Base-by-base conservation (phyloP, 108 stramenopile genomes). In the Skeletonema menzelii region DNA sequence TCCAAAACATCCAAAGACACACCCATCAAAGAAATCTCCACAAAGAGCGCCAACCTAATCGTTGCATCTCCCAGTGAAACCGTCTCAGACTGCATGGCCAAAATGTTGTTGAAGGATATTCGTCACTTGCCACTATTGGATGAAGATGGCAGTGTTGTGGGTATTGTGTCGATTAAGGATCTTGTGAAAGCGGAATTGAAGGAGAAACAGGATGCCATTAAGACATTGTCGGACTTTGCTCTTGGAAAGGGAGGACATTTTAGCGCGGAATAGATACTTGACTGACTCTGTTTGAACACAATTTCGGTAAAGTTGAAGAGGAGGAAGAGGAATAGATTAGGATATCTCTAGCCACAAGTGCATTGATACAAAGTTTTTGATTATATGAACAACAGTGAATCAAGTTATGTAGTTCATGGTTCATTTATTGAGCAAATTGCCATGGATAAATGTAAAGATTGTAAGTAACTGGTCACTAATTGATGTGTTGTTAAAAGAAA, bases 31-130 rank as follows among this genome's bases (percentile, higher is more conserved):
- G 87, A 88, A 82, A 86, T 88, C 62, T 81, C 82, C 34, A 88
- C 87, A 59, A 82, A 80, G 57, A 77, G 63, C 32, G 82, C 84
- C 24, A 88, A 88, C 68, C 42, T 88, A 34, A 77, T 87, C 32
- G 80, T 85, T 31, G 88, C 88, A 30, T 77, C 79, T 7, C 84
- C 82, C 31, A 61, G 59, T 34, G 88, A 88, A 35, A 77, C 86
- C 31, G 79, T 88, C 75, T 75, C 83, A 12, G 66, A 62, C 4
- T 86, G 86, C 62, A 88, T 88, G 88, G 59, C 79, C n/a, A 88
- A 85, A 76, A 88, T 88, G 88, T 76, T 88, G 70, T 74, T 82
- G 63, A 85, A 85, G 63, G 86, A 85, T 71, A 87, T 88, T 70
- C 84, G 88, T 59, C 88, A 88, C 58, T 60, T 88, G 65, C 88